phyloP scores from a whole-genome alignment of 257 asterid species.

The Forsythia viridissima region DNA sequence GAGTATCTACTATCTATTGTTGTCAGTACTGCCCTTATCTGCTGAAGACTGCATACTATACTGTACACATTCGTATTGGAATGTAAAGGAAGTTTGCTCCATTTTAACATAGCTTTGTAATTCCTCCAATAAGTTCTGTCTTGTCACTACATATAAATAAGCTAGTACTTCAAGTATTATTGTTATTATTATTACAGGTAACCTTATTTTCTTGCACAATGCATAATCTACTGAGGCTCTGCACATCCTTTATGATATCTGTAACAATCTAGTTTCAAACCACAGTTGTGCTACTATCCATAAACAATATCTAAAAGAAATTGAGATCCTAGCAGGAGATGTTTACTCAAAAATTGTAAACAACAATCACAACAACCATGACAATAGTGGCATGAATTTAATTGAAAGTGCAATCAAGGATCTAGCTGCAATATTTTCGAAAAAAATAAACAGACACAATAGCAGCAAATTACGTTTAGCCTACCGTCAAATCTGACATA shows the following conservation, averaged over 20 bases:
- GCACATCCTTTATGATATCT: not conserved
- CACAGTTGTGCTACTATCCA: not conserved
- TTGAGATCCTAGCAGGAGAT: not conserved
- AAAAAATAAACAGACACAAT: not conserved
- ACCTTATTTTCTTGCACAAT: no score
- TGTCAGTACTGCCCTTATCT: not conserved
- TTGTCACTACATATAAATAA: not conserved
- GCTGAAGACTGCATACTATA: not conserved
- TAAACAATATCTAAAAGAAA: not conserved
- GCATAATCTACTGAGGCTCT: not conserved
- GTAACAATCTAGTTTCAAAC: not conserved
- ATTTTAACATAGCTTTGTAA: not conserved
- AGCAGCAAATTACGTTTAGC: conserved; percentile 19
- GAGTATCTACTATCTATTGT: not conserved
- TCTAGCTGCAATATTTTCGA: not conserved
- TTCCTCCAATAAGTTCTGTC: not conserved
- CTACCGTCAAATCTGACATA: conserved; percentile 71
- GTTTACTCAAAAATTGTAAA: not conserved
- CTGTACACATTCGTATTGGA: not conserved
- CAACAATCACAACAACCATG: not conserved
- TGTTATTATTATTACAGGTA: not conserved
- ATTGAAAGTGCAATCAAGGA: not conserved
- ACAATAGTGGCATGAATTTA: not conserved
- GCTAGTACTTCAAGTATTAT: not conserved
- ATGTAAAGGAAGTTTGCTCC: no score